Percentiles rank a stretch among this genome's conserved stretches.
Conservation (phyloP, 805 yeast species). For the Starmerella powellii region DNA sequence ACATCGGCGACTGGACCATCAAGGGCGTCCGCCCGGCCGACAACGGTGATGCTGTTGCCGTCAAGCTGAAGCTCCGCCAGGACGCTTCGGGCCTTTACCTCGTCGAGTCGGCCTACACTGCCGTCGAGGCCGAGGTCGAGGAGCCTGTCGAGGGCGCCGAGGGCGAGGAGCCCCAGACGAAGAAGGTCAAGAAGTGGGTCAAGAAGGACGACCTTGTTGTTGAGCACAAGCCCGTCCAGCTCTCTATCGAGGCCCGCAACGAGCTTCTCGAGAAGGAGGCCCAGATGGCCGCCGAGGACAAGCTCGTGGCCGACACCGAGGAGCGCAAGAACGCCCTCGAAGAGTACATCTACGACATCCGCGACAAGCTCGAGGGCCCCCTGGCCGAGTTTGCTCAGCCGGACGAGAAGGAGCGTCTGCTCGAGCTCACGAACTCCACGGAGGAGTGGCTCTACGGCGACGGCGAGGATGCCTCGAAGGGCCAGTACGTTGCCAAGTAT, state of each 20-base stretch:
- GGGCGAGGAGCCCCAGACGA: constrained; percentile 58
- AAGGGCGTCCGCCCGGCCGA: constrained; percentile 71
- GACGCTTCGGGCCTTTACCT: constrained; percentile 94
- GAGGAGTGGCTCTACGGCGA: constrained; percentile 99
- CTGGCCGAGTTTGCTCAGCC: constrained; percentile 81
- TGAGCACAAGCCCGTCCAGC: constrained; percentile 40
- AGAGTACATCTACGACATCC: constrained; percentile 94
- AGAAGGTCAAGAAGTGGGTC: constrained; percentile 82
- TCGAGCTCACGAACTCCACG: constrained; percentile 62
- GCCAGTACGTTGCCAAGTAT: constrained; percentile 91
- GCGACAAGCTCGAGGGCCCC: constrained; percentile 91
- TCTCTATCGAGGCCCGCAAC: constrained; percentile 52
- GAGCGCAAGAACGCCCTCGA: constrained; percentile 96
- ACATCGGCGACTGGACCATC: constrained; percentile 74
- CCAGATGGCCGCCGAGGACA: constrained; percentile 76
- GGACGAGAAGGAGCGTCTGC: constrained; percentile 72
- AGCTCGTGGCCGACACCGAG: constrained; percentile 95
- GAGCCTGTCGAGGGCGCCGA: constrained; percentile 72
- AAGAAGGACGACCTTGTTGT: constrained; percentile 73
- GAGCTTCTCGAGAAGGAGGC: constrained; percentile 69
- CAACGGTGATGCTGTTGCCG: constrained; percentile 51
- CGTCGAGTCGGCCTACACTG: constrained; percentile 87
- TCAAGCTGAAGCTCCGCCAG: constrained; percentile 88
- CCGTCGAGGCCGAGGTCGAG: constrained; percentile 79
- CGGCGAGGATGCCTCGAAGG: constrained; percentile 93